Conservation (phyloP, 495 filamentous ascomycete genomes). For the Daldinia childiae region DNA sequence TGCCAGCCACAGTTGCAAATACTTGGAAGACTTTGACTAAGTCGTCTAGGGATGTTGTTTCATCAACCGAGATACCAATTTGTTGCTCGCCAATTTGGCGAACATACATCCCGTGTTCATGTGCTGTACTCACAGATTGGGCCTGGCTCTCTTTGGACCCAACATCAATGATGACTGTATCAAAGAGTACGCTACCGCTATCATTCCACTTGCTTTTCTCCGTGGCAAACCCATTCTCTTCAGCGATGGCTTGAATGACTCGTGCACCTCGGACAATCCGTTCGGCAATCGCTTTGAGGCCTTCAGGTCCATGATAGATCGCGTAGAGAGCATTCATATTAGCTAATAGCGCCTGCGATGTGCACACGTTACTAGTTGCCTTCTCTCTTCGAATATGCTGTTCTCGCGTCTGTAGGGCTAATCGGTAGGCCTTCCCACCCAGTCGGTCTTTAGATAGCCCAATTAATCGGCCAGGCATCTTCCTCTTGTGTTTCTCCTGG, state of each 20-base stretch:
- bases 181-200: slow-evolving; percentile 70
- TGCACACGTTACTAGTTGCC: slow-evolving; percentile 98
- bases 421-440: slow-evolving; percentile 82
- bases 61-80: slow-evolving; percentile 55
- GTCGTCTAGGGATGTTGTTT: slow-evolving; percentile 49
- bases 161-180: slow-evolving; percentile 80
- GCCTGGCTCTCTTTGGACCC: slow-evolving; percentile 31
- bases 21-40: slow-evolving; percentile 45
- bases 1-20: slow-evolving; percentile 39
- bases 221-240: slow-evolving; percentile 71
- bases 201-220: slow-evolving; percentile 64
- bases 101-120: slow-evolving; percentile 41
- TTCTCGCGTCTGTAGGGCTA: slow-evolving; percentile 94
- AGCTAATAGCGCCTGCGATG: slow-evolving; percentile 91
- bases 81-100: slow-evolving; percentile 35
- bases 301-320: slow-evolving; percentile 92
- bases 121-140: slow-evolving; percentile 17
- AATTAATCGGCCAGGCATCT: slow-evolving; percentile 93
- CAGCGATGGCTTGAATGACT: slow-evolving; percentile 72
- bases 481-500: slow-evolving; percentile 90
- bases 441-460: slow-evolving; percentile 93
- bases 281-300: slow-evolving; percentile 86
- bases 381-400: slow-evolving; percentile 98
- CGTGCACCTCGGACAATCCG: slow-evolving; percentile 75
- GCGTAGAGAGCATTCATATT: slow-evolving; percentile 99